Percentiles rank a stretch among this genome's conserved stretches.
Conservation (phyloP, 2,329 filamentous ascomycete genomes). For the Aschersonia sp. region DNA sequence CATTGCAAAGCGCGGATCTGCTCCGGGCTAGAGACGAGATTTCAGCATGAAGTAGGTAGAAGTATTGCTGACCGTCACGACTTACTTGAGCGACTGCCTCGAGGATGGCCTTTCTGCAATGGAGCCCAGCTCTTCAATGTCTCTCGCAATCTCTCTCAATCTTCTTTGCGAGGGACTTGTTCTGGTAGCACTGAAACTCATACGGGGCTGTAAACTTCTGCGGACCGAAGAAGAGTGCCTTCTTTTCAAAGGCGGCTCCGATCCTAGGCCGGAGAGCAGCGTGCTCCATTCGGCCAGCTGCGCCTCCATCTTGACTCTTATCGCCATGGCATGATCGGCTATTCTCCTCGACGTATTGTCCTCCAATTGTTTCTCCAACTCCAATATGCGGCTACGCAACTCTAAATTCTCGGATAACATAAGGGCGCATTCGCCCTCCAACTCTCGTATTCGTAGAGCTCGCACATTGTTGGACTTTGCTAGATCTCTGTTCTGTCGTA, state of each 20-base stretch:
- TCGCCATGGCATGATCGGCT: constrained; percentile 50
- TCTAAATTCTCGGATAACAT: constrained; percentile 68
- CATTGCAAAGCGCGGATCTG: constrained; percentile 47
- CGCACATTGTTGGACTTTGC: constrained; percentile 66
- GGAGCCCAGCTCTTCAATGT: constrained; percentile 33
- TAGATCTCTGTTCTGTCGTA: constrained; percentile 74
- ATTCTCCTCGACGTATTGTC: constrained; percentile 43
- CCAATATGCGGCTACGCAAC: constrained; percentile 54
- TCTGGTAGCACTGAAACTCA: constrained; percentile 22
- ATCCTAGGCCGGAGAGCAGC: constrained; percentile 50
- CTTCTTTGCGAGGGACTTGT: constrained; percentile 39
- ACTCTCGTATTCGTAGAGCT: constrained; percentile 58
- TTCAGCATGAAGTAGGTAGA: neutral
- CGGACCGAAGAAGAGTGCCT: constrained; percentile 22
- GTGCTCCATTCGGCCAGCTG: constrained; percentile 58
- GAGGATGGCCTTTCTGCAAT: constrained; percentile 57
- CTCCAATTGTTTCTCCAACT: constrained; percentile 52
- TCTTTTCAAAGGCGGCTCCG: constrained; percentile 40
- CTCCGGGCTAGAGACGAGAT: constrained; percentile 32
- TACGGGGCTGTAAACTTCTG: constrained; percentile 24
- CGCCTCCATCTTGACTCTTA: constrained; percentile 55
- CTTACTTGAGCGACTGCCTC: constrained; percentile 53
- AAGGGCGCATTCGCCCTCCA: constrained; percentile 62
- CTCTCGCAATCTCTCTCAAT: constrained; percentile 39
- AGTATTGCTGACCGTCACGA: neutral